phyloP scores from a whole-genome alignment of 345 rosid genomes.

The Noccaea caerulescens region DNA sequence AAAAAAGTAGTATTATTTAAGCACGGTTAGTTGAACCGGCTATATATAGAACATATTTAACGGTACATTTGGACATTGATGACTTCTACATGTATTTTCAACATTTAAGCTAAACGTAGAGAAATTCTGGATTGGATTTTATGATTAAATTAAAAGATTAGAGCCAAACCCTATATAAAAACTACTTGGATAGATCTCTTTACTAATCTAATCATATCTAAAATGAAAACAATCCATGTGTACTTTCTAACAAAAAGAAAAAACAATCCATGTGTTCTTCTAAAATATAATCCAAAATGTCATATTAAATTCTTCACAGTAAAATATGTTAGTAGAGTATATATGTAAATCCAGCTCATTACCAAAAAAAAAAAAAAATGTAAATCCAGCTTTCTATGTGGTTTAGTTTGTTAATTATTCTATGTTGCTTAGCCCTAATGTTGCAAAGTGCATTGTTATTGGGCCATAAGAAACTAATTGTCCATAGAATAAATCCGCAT shows the following conservation, averaged over 20 bases:
- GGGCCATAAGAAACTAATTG: slow-evolving; percentile 10
- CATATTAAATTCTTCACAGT: too few species aligned
- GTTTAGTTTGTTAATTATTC: neutral
- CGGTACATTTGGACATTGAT: neutral
- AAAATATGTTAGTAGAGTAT: too few species aligned
- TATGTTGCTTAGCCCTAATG: neutral
- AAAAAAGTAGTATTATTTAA: neutral
- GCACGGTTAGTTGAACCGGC: slow-evolving; percentile 2
- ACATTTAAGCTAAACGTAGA: neutral
- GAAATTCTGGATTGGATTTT: neutral
- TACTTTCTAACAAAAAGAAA: too few species aligned
- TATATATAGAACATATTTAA: neutral
- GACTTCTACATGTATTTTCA: neutral
- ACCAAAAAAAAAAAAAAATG: too few species aligned
- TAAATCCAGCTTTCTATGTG: neutral
- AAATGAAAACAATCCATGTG: too few species aligned
- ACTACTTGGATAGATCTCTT: neutral
- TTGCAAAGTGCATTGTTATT: neutral
- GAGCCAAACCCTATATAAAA: neutral
- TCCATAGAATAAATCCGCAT: neutral
- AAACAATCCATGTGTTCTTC: neutral
- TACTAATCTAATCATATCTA: neutral
- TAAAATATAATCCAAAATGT: too few species aligned
- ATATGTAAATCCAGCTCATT: too few species aligned
- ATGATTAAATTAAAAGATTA: neutral